These are phyloP conservation scores for Gaeumannomyces tritici DNA, from an alignment of 2,329 filamentous ascomycete species.

Conservation along the genomic window DNA sequence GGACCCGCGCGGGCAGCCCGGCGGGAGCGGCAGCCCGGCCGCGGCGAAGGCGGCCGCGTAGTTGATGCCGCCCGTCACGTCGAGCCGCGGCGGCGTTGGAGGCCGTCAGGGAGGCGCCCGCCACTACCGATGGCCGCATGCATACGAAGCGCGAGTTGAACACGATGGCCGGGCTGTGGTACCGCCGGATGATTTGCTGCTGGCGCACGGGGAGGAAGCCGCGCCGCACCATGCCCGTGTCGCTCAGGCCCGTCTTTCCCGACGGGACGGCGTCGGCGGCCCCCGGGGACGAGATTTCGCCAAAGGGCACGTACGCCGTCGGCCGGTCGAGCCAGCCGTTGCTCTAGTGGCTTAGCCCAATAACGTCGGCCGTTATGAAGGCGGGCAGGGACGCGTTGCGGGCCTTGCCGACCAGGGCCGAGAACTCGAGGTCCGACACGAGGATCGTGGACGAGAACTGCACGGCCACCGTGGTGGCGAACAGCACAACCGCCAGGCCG, in stretches of 20 bases:
- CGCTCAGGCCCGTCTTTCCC: conserved; percentile 8
- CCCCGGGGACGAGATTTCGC: conserved; percentile 6
- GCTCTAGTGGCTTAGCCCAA: conserved; percentile 4
- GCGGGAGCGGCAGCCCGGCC: conserved; percentile 8
- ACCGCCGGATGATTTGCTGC: conserved; percentile 8
- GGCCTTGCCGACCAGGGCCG: conserved; percentile 6
- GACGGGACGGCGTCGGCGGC: conserved; percentile 2
- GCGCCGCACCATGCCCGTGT: conserved; percentile 12
- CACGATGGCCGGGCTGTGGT: conserved; percentile 8
- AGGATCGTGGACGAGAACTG: conserved; percentile 13
- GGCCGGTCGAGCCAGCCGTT: conserved; percentile 7
- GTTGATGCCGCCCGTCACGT: conserved; percentile 10
- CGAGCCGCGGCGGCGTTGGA: conserved; percentile 1
- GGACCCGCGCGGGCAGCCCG: conserved; percentile 6
- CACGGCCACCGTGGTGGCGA: conserved; percentile 8
- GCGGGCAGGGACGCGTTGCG: conserved; percentile 7
- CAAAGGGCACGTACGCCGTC: conserved; percentile 10
- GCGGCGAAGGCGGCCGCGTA: conserved; percentile 7
- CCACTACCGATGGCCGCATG: conserved; percentile 6
- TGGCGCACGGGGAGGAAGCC: conserved; percentile 10
- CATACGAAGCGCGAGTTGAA: conserved; percentile 9
- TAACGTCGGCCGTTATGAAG: conserved; percentile 6
- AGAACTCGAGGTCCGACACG: conserved; percentile 10
- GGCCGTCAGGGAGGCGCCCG: conserved; percentile 1
- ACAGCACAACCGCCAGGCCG: conserved; percentile 7